phyloP scores from a whole-genome alignment of 208 protist species.

The Wallacemonas sp. region DNA sequence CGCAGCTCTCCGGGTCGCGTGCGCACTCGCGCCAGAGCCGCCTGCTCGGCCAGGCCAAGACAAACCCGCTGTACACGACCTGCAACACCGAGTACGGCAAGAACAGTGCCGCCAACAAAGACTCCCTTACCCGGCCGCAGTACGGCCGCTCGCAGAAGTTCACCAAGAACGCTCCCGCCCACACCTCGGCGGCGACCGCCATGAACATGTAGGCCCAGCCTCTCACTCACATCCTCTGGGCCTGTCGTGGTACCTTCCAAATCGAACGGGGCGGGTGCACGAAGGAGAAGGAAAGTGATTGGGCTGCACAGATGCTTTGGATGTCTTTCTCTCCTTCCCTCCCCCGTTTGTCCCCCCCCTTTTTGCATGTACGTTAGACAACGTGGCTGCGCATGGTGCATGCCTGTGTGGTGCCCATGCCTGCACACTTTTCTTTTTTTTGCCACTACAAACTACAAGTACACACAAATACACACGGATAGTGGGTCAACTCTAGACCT shows the following conservation, averaged over 20 bases:
- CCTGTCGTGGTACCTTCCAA: no score
- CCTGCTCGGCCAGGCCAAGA: constrained; percentile 39
- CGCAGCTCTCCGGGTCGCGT: constrained; percentile 36
- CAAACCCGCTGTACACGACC: constrained; percentile 78
- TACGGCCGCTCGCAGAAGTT: constrained; percentile 75
- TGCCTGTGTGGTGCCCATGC: neutral
- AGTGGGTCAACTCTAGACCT: no score
- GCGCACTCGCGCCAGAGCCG: constrained; percentile 43
- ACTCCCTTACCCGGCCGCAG: constrained; percentile 26
- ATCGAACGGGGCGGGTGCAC: no score
- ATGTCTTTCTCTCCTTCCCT: neutral
- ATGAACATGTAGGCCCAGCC: constrained; percentile 81
- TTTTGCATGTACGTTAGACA: neutral
- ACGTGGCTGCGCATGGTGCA: neutral
- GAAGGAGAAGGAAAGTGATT: no score
- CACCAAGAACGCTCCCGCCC: constrained; percentile 51
- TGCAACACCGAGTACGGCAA: constrained; percentile 78
- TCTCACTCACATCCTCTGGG: neutral
- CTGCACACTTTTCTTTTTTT: no score
- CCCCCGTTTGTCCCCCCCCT: neutral
- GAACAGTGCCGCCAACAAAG: constrained; percentile 13
- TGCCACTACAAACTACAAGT: no score
- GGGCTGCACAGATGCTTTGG: neutral
- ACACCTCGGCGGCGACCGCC: constrained; percentile 58
- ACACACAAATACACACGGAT: neutral